Conservation (phyloP, 106 monocot genomes). For the Dioscorea zingiberensis region DNA sequence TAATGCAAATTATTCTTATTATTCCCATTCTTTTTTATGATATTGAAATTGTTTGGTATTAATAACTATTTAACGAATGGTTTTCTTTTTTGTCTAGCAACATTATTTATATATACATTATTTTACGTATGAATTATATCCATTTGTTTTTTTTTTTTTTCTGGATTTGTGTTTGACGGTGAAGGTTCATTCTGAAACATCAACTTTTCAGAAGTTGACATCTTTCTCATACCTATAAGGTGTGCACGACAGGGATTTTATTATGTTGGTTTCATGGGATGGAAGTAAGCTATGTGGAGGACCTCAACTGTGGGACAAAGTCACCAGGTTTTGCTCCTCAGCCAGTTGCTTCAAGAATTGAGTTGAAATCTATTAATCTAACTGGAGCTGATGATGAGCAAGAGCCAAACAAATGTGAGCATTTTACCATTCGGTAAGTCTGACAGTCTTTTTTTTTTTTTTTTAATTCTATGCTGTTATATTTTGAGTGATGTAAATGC, state of each 20-base stretch:
- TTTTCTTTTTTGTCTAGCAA: neutral
- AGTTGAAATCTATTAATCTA: constrained; percentile 1
- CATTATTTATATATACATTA: neutral
- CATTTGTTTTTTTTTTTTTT: neutral
- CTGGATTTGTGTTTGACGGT: neutral
- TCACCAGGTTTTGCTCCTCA: constrained; percentile 10
- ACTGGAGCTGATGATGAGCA: constrained; percentile 3
- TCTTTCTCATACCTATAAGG: neutral
- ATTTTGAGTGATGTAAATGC: neutral
- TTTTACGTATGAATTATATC: neutral
- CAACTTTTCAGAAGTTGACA: neutral
- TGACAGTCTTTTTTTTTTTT: neutral
- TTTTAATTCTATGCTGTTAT: neutral
- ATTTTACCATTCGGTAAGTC: constrained; percentile 55
- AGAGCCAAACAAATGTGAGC: constrained; percentile 19
- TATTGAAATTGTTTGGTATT: neutral
- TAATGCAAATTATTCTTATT: neutral
- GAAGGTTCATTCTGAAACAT: neutral
- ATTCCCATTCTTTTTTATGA: neutral
- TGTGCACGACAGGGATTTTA: neutral
- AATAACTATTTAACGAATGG: neutral
- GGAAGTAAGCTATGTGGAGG: constrained; percentile 14
- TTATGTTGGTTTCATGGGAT: constrained; percentile 22
- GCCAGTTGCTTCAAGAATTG: neutral
- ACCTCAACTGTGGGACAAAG: neutral